Evolutionary conservation across 2,329 filamentous ascomycete species (phyloP), one percentile per base, ranked within the genome.

Genomic region (Penicillium sp.): DNA sequence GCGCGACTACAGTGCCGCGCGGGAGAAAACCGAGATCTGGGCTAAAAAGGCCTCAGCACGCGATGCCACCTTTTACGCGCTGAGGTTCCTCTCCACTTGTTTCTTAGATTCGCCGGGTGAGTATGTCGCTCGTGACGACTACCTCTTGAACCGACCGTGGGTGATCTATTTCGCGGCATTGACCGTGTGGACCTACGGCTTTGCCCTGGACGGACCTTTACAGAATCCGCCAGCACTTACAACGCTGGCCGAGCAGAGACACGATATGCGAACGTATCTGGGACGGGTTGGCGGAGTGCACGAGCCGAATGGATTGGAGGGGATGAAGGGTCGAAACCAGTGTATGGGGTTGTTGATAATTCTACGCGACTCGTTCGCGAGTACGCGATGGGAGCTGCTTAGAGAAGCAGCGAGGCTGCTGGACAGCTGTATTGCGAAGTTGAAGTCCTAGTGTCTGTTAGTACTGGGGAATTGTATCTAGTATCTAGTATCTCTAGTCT

Each of bases 111-210:
- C 55, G 0, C 58, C 63, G 3, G 53, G 54, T 4, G 76, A 81
- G 6, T 99, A 97, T 70, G 87, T 85, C 16, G 90, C 92, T 0
- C 84, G 90, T 18, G 89, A 96, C 63, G 94, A 99, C 64, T 88
- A 91, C 48, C 80, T 96, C 1, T 81, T 97, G 54, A 95, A 97
- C 66, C 82, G 94, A 15, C 90, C 93, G 0, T 99, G 94, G 93
- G 91, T 96, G 10, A 78, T 97, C 47, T 99, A 96, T 73, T 95
- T 96, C 67, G 90, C 94, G 0, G 86, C 87, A 0, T 80, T 99
- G 13, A 90, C 96, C 21, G 89, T 97, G 1, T 99, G 94, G 94
- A 90, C 86, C 54, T 99, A 97, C 65, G 93, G 92, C 2, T 96
- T 86, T 68, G 91, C 93, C 0, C 77, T 95, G 18, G 94, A 97